A percentile compares a stretch with the other conserved stretches of the same genome.
Conservation (phyloP, 192 early-diverging fungal species). For the Coemansia sp. region DNA sequence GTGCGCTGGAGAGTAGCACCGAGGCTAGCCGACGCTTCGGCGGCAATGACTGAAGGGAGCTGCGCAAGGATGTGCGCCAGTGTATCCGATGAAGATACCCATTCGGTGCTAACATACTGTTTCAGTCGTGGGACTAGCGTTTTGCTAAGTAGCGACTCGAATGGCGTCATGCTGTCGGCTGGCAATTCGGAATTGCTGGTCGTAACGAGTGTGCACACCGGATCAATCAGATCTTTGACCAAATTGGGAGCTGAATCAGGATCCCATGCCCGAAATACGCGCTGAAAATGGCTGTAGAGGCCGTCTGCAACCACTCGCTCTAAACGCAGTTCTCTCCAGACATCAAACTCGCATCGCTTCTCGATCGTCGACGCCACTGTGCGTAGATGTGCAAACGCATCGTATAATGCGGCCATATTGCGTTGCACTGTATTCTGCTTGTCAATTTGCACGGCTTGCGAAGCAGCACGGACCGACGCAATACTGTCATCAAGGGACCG, state of each 20-base stretch:
- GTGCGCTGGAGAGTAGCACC: constrained; percentile 14
- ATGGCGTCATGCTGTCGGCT: constrained; percentile 19
- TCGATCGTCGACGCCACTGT: constrained; percentile 3
- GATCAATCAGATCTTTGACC: constrained; percentile 9
- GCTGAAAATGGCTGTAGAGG: constrained; percentile 5
- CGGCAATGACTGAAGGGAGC: constrained; percentile 13
- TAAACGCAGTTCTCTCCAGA: constrained; percentile 38
- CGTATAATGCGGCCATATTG: constrained; percentile 8
- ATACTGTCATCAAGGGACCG: constrained; percentile 12
- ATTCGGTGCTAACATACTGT: constrained; percentile 29
- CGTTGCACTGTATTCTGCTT: not conserved
- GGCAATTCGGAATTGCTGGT: not conserved
- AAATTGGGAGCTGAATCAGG: constrained; percentile 8
- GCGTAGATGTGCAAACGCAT: constrained; percentile 11
- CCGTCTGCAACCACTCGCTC: constrained; percentile 24
- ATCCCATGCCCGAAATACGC: constrained; percentile 21
- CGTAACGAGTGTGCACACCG: constrained; percentile 12
- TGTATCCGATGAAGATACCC: constrained; percentile 34
- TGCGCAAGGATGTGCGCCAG: constrained; percentile 7
- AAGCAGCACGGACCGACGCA: constrained; percentile 1
- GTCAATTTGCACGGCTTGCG: not conserved
- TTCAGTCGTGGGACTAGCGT: constrained; percentile 30
- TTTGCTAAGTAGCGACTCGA: constrained; percentile 32
- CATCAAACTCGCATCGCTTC: constrained; percentile 17
- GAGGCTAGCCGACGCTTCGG: constrained; percentile 13